phyloP scores from a whole-genome alignment of 768 basidiomycete species.

The Boletellus ananas region DNA sequence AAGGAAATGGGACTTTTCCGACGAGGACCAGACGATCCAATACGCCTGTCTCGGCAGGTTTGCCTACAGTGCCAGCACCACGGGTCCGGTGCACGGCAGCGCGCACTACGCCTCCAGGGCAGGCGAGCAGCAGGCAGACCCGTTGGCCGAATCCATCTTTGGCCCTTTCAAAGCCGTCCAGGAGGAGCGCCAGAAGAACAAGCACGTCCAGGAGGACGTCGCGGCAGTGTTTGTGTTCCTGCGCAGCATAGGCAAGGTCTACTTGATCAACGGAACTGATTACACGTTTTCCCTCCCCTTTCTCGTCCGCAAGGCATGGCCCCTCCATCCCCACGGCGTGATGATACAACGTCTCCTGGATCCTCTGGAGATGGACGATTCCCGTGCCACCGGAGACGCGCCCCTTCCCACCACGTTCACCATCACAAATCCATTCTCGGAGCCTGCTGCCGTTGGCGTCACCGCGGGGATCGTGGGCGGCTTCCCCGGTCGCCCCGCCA shows the following conservation, averaged over 20 bases:
- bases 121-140: slow-evolving; percentile 13
- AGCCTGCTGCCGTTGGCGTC: slow-evolving; percentile 67
- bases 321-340: slow-evolving; percentile 72
- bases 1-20: slow-evolving; percentile 71
- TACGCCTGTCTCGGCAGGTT: slow-evolving; percentile 78
- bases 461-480: slow-evolving; percentile 56
- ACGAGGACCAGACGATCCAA: slow-evolving; percentile 70
- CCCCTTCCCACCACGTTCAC: slow-evolving; percentile 80
- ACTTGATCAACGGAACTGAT: slow-evolving; percentile 64
- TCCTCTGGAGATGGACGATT: slow-evolving; percentile 61
- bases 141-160: slow-evolving; percentile 30
- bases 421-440: slow-evolving; percentile 71
- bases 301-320: slow-evolving; percentile 75
- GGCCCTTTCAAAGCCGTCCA: slow-evolving; percentile 41
- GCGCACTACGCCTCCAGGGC: slow-evolving; percentile 28
- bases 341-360: slow-evolving; percentile 75
- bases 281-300: slow-evolving; percentile 81
- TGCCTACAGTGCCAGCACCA: slow-evolving; percentile 43
- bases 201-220: slow-evolving; percentile 36
- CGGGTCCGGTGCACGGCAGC: slow-evolving; percentile 23
- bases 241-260: slow-evolving; percentile 69
- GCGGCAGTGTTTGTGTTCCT: slow-evolving; percentile 75
- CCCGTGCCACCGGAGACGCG: slow-evolving; percentile 58
- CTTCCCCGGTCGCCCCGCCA: slow-evolving; percentile 30
- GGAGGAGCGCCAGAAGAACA: slow-evolving; percentile 39